Evolutionary conservation across 164 flowering plant genomes (phyloP), one percentile per base, ranked within the genome.

Genomic region (Tetracentron sinense): DNA sequence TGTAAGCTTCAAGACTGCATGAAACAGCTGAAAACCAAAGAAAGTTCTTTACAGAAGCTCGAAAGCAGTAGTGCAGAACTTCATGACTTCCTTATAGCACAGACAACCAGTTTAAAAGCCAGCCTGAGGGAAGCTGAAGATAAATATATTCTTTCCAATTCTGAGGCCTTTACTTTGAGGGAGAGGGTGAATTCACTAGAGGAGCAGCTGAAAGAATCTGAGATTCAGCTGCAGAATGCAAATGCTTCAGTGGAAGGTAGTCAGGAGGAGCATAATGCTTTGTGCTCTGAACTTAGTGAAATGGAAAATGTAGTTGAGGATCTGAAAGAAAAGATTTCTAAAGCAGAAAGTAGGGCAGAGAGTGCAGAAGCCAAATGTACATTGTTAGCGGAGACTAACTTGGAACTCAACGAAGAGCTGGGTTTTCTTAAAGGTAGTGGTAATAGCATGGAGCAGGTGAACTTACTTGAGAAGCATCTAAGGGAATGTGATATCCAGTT

Each of bases 381-480:
- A 54, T 60, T 68, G 51, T 72, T 91, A 58, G 57, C 64, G 38
- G 84, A 82, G 38, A 60, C 79, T 55, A 87, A 87, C 30, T 49
- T 65, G 66, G 77, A 84, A 54, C 86, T 87, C 28, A 76, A 66
- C n/a, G 72, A 80, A 63, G 92, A 88, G 73, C 35, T 87, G 52
- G 77, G 59, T 64, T 63, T 70, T 65, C 75, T 83, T 42, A 86
- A 75, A 76, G 72, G 60, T 44, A 73, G 65, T 61, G 89, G 69
- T n/a, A 71, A 58, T 44, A 68, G 70, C 44, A 47, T 65, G 11
- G 77, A 78, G 51, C 74, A 67, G 67, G 69, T 73, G 19, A 71
- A 68, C 56, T 68, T 54, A 19, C 73, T 86, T 35, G 85, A 86
- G 65, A 78, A 27, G 64, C 79, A 75, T 70, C 49, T 84, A 69